Conservation (phyloP, 1,139 yeast genomes). For the Pichia sp. region DNA sequence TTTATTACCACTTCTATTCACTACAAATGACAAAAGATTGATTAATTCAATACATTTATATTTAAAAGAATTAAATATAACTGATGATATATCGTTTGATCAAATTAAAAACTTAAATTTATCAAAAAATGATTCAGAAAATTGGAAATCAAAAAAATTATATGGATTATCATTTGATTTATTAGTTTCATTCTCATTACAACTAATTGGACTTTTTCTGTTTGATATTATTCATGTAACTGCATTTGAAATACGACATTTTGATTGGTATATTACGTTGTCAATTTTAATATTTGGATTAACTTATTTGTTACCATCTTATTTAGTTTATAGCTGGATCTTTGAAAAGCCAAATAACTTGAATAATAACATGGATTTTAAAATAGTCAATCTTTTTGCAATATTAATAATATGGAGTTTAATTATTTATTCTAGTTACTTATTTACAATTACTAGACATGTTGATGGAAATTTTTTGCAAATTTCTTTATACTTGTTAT, state of each 20-base stretch:
- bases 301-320: constrained; percentile 26
- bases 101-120: background rate
- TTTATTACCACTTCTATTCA: constrained; percentile 10
- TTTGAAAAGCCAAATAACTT: background rate
- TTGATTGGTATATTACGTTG: constrained; percentile 26
- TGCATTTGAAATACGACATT: constrained; percentile 16
- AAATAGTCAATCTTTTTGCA: constrained; percentile 1
- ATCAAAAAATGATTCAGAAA: too few relatives aligned
- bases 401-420: constrained; percentile 18
- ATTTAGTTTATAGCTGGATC: constrained; percentile 13
- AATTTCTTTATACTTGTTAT: constrained; percentile 36
- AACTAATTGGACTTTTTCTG: constrained; percentile 24
- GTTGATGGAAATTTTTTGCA: constrained; percentile 16
- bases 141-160: too few relatives aligned
- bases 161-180: constrained; percentile 19
- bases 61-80: constrained; percentile 9
- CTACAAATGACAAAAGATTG: constrained; percentile 6
- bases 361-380: constrained; percentile 2
- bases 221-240: constrained; percentile 24
- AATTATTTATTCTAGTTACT: constrained; percentile 10
- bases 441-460: constrained; percentile 2
- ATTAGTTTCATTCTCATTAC: constrained; percentile 24
- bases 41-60: constrained; percentile 10
- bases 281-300: constrained; percentile 20
- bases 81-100: constrained; percentile 6